Conservation (phyloP, 2,329 filamentous ascomycete genomes). For the Sclerotinia spermophila region DNA sequence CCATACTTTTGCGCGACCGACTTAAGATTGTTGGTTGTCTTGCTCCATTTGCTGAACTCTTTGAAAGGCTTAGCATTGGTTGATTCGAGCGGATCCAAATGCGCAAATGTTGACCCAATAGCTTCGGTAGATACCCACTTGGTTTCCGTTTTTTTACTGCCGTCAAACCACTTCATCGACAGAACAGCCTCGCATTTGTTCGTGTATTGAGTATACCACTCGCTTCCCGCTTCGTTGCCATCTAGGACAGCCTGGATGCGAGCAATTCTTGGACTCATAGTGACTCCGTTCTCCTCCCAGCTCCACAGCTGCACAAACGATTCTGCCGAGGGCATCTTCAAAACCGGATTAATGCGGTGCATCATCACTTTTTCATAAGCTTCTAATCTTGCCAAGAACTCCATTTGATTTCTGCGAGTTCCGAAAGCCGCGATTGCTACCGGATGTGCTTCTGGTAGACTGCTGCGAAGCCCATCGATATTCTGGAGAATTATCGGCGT, state of each 20-base stretch:
- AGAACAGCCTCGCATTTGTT: background rate
- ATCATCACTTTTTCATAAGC: background rate
- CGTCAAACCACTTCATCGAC: background rate
- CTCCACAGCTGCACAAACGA: conserved; percentile 2
- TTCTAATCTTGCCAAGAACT: background rate
- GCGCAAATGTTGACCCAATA: background rate
- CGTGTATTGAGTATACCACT: background rate
- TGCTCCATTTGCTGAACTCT: background rate
- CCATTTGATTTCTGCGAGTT: background rate
- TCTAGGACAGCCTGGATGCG: background rate
- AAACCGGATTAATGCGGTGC: background rate
- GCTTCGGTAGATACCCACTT: background rate
- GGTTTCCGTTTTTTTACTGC: background rate
- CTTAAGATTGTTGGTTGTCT: background rate
- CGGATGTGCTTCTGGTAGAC: background rate
- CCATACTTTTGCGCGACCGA: background rate
- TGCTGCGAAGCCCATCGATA: background rate
- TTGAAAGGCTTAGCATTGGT: background rate
- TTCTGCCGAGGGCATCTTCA: background rate
- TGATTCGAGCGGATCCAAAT: background rate
- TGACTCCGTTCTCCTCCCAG: background rate
- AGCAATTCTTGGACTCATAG: background rate
- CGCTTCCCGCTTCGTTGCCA: background rate
- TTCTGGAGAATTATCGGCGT: background rate
- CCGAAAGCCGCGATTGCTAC: background rate